Evolutionary conservation across 768 basidiomycete genomes (phyloP).

Genomic region (Lactarius tabidus): DNA sequence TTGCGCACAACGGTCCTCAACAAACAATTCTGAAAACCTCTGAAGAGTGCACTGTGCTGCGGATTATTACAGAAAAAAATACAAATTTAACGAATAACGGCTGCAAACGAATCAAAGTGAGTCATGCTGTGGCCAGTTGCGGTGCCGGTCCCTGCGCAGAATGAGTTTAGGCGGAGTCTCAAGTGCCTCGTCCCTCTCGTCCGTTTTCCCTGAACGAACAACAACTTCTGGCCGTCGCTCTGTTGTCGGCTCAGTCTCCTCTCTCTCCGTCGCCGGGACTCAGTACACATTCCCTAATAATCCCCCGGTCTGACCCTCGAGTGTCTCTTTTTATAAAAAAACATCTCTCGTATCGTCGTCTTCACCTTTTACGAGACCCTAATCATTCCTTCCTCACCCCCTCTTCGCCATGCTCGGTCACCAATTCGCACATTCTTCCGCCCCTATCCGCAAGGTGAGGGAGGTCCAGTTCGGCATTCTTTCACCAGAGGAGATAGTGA

Average conservation of each 20-base stretch:
- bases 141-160: slow-evolving; percentile 1
- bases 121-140: neutral
- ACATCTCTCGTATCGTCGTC: no score
- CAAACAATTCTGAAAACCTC: no score
- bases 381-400: slow-evolving; percentile 7
- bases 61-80: neutral
- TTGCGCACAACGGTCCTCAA: no score
- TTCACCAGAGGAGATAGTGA: slow-evolving; percentile 97
- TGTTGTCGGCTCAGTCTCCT: slow-evolving; percentile 9
- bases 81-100: neutral
- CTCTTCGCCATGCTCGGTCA: slow-evolving; percentile 66
- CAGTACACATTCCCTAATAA: slow-evolving; percentile 16
- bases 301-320: neutral
- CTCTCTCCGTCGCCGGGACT: slow-evolving; percentile 2
- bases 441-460: slow-evolving; percentile 91
- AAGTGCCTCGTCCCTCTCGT: slow-evolving; percentile 10
- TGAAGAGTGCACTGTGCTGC: neutral
- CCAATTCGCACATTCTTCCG: slow-evolving; percentile 89
- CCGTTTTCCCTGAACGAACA: slow-evolving; percentile 27
- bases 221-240: slow-evolving; percentile 14
- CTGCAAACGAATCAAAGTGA: neutral
- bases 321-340: slow-evolving; percentile 2
- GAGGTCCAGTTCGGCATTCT: slow-evolving; percentile 99
- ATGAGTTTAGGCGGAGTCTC: slow-evolving; percentile 24
- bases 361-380: neutral